Conservation (phyloP, 1,139 yeast genomes). For the Lodderomyces jiufengensis region DNA sequence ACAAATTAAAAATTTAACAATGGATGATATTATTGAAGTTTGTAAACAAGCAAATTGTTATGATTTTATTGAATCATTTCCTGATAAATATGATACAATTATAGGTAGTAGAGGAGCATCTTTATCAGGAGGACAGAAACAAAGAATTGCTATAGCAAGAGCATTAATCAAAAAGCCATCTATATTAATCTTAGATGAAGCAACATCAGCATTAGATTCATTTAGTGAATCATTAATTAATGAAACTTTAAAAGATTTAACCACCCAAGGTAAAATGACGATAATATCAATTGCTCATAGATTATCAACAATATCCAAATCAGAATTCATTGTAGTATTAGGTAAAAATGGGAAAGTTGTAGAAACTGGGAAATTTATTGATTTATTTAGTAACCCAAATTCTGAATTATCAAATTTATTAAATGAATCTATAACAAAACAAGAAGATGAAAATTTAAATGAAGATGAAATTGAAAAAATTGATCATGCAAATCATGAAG, state of each 20-base stretch:
- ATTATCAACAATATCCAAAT: slow-evolving; percentile 66
- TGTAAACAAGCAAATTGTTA: slow-evolving; percentile 56
- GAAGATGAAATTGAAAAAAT: slow-evolving; percentile 25
- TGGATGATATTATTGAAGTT: slow-evolving; percentile 42
- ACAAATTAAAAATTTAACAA: slow-evolving; percentile 38
- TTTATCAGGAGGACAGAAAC: slow-evolving; percentile 84
- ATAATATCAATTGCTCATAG: slow-evolving; percentile 92
- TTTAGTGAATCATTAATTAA: slow-evolving; percentile 68
- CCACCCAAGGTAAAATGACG: slow-evolving; percentile 60
- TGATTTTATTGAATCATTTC: slow-evolving; percentile 46
- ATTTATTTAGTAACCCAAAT: slow-evolving; percentile 39
- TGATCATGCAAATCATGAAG: slow-evolving; percentile 24
- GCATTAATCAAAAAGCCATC: slow-evolving; percentile 66
- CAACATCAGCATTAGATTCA: slow-evolving; percentile 76
- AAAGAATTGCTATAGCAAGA: slow-evolving; percentile 83
- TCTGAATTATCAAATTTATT: slow-evolving; percentile 44
- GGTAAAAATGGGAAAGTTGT: slow-evolving; percentile 44
- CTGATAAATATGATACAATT: slow-evolving; percentile 52
- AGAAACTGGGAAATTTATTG: slow-evolving; percentile 41
- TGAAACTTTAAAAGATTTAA: slow-evolving; percentile 53
- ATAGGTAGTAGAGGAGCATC: slow-evolving; percentile 58
- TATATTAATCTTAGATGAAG: slow-evolving; percentile 67
- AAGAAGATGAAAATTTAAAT: slow-evolving; percentile 19
- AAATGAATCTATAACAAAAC: slow-evolving; percentile 33
- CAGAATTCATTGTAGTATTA: slow-evolving; percentile 55